Base-by-base conservation (phyloP, 2,329 filamentous ascomycete species). In the Biscogniauxia marginata region DNA sequence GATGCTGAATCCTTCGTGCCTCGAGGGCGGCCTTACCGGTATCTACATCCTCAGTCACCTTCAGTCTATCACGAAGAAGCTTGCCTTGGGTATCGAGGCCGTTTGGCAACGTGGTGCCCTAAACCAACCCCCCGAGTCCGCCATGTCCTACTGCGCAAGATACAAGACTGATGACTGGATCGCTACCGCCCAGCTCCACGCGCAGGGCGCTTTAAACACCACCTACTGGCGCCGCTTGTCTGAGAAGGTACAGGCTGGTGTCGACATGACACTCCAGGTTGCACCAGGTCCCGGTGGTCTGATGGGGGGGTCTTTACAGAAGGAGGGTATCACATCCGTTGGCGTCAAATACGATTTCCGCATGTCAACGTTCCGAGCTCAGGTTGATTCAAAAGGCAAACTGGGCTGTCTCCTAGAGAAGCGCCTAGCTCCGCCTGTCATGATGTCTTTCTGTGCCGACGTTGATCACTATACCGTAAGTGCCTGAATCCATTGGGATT, bases 311-410 rank as follows among this genome's bases (percentile, higher is more conserved):
- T 11, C 30, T 48, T 73, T 87, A 53, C 84, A 87, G 74, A 93
- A 92, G 75, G 93, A 99, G 75, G 95, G 95, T 54, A 84, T 91
- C 59, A 93, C 96, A 53, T 91, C 93, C 53, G 84, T 98, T 68
- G 95, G 93, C 69, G 91, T 92, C 73, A 99, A 99, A 79, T 99
- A 99, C 78, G 93, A 97, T 74, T 99, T 99, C 85, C 86, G 91
- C 71, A 90, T 92, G 78, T 95, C 91, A 54, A 95, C 91, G 50
- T 96, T 97, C 86, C 87, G 93, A 64, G 95, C 93, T 46, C 95
- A 99, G 79, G 84, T 98, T 67, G 95, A 99, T 78, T 96, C 92
- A 70, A 87, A 91, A 73, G 95, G 95, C 74, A 96, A 96, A 80
- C 83, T 99, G 59, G 91, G 89, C 76, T 95, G 91, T 72, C 78